A percentile compares a stretch with the other conserved stretches of the same genome.
Evolutionary conservation across 805 yeast species (phyloP).

Genomic region (Candida odintsovae): DNA sequence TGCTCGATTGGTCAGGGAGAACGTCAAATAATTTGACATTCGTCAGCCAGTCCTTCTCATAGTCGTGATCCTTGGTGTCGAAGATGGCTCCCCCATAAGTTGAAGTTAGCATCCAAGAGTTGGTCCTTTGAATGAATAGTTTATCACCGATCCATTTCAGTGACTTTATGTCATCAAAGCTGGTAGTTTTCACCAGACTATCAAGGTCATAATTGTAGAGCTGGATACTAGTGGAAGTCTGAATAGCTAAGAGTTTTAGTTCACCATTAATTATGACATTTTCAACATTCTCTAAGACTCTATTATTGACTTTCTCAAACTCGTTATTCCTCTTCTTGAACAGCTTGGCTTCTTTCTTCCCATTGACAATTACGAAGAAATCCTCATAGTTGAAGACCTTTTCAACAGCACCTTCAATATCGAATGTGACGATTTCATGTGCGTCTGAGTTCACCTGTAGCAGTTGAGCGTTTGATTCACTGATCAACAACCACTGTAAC

Average conservation of each 20-base stretch:
- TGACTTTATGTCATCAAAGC: constrained; percentile 1
- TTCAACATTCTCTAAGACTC: constrained; percentile 1
- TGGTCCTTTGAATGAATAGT: constrained; percentile 9
- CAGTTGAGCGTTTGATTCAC: constrained; percentile 14
- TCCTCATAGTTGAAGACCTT: neutral
- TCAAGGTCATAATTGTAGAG: constrained; percentile 7
- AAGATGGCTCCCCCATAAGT: constrained; percentile 16
- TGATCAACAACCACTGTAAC: constrained; percentile 13
- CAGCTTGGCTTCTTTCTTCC: constrained; percentile 5
- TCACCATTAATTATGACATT: neutral
- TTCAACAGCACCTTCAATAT: constrained; percentile 5
- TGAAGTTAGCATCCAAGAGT: constrained; percentile 24
- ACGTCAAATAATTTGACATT: constrained; percentile 1
- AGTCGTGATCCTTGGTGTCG: neutral
- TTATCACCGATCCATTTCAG: constrained; percentile 14
- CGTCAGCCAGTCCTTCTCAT: constrained; percentile 2
- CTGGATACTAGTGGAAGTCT: neutral
- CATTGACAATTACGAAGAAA: constrained; percentile 5
- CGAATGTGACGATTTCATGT: constrained; percentile 8
- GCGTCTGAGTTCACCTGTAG: constrained; percentile 11
- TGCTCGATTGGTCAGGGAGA: constrained; percentile 4
- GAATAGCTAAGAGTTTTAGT: neutral
- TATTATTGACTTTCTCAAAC: neutral
- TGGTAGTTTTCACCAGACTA: constrained; percentile 2
- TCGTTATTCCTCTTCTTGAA: constrained; percentile 3